These are phyloP conservation scores for Dactylis glomerata DNA, from an alignment of 176 grass and related monocot genomes.

Conservation along the genomic window DNA sequence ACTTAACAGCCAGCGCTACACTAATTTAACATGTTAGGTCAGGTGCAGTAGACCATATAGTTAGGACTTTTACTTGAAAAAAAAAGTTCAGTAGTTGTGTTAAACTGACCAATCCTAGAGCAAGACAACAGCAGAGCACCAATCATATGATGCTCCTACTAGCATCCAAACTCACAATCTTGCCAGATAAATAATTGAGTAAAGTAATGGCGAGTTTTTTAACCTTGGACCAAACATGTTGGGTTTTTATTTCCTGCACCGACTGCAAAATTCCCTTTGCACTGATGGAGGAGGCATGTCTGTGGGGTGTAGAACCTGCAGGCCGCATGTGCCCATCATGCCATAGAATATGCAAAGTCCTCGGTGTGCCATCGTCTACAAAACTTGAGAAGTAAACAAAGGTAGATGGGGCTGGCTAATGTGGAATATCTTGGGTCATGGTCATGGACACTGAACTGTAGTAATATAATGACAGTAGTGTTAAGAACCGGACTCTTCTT, in stretches of 20 bases:
- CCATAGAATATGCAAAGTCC: slow-evolving; percentile 28
- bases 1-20: neutral
- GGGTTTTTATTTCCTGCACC: slow-evolving; percentile 12
- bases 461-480: neutral
- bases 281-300: slow-evolving; percentile 32
- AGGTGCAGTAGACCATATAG: neutral
- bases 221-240: slow-evolving; percentile 2
- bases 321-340: slow-evolving; percentile 40
- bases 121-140: slow-evolving; percentile 30
- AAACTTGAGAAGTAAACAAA: slow-evolving; percentile 31
- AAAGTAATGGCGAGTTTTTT: neutral
- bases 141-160: slow-evolving; percentile 25
- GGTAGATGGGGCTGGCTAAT: neutral
- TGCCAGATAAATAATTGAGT: slow-evolving; percentile 9
- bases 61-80: too few species aligned
- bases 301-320: slow-evolving; percentile 40
- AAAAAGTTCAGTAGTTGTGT: too few species aligned
- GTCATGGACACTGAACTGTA: neutral
- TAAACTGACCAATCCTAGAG: neutral
- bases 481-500: neutral
- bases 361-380: neutral
- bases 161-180: slow-evolving; percentile 17
- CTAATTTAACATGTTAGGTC: slow-evolving; percentile 21
- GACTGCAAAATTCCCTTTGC: slow-evolving; percentile 34
- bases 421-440: neutral